Evolutionary conservation across 768 basidiomycete genomes (phyloP).

Genomic region (Leccinum subgranulosum): DNA sequence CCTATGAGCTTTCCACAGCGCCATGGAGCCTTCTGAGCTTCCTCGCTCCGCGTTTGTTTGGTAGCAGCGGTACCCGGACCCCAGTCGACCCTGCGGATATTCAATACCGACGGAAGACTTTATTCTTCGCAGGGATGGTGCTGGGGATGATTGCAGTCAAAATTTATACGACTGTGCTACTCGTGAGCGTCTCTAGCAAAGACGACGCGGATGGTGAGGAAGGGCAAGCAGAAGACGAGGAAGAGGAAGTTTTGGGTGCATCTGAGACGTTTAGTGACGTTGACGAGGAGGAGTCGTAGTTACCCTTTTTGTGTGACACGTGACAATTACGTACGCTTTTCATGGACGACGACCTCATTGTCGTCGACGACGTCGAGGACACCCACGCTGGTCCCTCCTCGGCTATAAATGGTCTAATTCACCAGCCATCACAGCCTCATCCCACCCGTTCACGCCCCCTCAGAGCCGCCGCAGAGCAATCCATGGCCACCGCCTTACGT

Average conservation of each 20-base stretch:
- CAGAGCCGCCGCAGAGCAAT: slow-evolving; percentile 31
- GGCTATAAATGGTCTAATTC: slow-evolving; percentile 24
- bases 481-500: slow-evolving; percentile 35
- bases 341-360: slow-evolving; percentile 62
- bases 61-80: slow-evolving; percentile 9
- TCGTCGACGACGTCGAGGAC: slow-evolving; percentile 56
- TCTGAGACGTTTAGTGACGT: slow-evolving; percentile 10
- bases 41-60: slow-evolving; percentile 35
- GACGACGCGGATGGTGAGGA: background rate
- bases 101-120: slow-evolving; percentile 47
- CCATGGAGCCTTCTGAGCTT: slow-evolving; percentile 33
- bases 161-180: slow-evolving; percentile 15
- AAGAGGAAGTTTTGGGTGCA: background rate
- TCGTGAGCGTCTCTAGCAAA: background rate
- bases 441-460: slow-evolving; percentile 31
- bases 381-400: slow-evolving; percentile 38
- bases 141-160: slow-evolving; percentile 42
- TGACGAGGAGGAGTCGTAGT: slow-evolving; percentile 9
- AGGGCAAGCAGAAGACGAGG: slow-evolving; percentile 15
- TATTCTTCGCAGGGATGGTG: slow-evolving; percentile 50
- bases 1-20: slow-evolving; percentile 16
- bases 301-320: slow-evolving; percentile 7
- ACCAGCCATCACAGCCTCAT: slow-evolving; percentile 15
- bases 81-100: slow-evolving; percentile 39
- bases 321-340: background rate